Evolutionary conservation across 2,329 filamentous ascomycete species (phyloP).

Genomic region (Cadophora malorum): DNA sequence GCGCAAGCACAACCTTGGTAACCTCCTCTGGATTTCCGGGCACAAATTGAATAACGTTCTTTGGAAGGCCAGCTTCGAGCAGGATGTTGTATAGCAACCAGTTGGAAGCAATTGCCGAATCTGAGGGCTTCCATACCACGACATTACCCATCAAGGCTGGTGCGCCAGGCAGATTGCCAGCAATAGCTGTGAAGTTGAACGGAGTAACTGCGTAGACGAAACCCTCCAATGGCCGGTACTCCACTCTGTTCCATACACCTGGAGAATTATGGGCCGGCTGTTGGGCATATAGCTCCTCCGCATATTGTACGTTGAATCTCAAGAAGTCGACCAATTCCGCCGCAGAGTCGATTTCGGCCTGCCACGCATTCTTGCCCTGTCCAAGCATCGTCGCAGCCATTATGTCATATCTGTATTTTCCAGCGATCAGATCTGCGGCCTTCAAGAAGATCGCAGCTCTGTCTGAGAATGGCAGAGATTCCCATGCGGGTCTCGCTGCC

Average conservation of each 20-base stretch:
- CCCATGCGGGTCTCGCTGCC: constrained; percentile 86
- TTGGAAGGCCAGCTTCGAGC: constrained; percentile 86
- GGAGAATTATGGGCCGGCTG: constrained; percentile 85
- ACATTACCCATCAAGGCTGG: constrained; percentile 93
- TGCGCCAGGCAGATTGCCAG: constrained; percentile 81
- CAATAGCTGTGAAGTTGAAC: constrained; percentile 98
- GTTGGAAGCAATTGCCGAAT: constrained; percentile 86
- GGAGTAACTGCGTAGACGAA: constrained; percentile 95
- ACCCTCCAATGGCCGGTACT: constrained; percentile 88
- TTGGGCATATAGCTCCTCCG: constrained; percentile 85
- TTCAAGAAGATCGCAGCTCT: constrained; percentile 94
- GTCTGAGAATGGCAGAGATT: constrained; percentile 85
- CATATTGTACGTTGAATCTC: constrained; percentile 92
- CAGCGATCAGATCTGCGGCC: constrained; percentile 87
- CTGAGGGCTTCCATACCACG: constrained; percentile 96
- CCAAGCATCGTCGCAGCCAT: constrained; percentile 97
- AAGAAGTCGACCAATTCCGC: constrained; percentile 93
- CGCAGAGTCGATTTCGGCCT: constrained; percentile 97
- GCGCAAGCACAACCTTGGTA: constrained; percentile 76
- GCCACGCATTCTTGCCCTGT: constrained; percentile 98
- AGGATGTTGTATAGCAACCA: constrained; percentile 91
- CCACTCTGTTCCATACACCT: constrained; percentile 89
- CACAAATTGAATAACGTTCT: constrained; percentile 91
- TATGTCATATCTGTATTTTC: constrained; percentile 94
- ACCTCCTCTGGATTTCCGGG: constrained; percentile 87